A percentile compares a stretch with the other conserved stretches of the same genome.
These are phyloP conservation scores for Mortierella antarctica DNA, from an alignment of 192 early-diverging fungal species.

Conservation along the genomic window DNA sequence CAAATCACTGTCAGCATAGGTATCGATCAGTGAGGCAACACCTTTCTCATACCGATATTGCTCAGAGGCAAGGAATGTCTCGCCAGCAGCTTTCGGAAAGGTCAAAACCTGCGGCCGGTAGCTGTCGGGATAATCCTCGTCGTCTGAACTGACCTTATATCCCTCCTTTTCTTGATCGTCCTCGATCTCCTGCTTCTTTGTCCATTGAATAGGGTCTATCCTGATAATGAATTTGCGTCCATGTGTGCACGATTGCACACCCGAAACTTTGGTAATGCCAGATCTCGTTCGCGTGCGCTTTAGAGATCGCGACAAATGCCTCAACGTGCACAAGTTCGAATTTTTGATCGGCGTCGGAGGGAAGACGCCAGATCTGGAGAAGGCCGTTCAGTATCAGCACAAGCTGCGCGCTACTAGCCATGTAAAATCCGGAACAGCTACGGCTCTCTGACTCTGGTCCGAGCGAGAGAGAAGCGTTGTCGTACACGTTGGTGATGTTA, in stretches of 20 bases:
- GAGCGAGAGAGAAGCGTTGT: neutral
- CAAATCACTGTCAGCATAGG: neutral
- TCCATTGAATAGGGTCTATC: too few species aligned
- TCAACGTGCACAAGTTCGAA: too few species aligned
- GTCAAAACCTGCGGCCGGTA: neutral
- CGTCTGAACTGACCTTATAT: too few species aligned
- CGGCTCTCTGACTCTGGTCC: neutral
- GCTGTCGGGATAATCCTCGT: too few species aligned
- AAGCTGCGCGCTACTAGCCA: neutral
- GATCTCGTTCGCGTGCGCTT: neutral
- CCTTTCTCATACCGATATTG: neutral
- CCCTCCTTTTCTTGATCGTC: too few species aligned
- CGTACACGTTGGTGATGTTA: neutral
- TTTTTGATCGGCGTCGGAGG: neutral
- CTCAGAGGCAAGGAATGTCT: neutral
- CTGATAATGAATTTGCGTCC: too few species aligned
- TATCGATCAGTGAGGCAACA: neutral
- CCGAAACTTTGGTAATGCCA: neutral
- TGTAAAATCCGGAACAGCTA: neutral
- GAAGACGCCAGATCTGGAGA: slow-evolving; percentile 5
- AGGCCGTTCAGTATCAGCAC: neutral
- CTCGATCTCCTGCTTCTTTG: too few species aligned
- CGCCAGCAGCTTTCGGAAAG: neutral
- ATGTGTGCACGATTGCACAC: too few species aligned
- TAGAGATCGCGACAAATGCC: too few species aligned